Evolutionary conservation across 352 stramenopile species (phyloP).

Genomic region (Globisporangium yorkense): DNA sequence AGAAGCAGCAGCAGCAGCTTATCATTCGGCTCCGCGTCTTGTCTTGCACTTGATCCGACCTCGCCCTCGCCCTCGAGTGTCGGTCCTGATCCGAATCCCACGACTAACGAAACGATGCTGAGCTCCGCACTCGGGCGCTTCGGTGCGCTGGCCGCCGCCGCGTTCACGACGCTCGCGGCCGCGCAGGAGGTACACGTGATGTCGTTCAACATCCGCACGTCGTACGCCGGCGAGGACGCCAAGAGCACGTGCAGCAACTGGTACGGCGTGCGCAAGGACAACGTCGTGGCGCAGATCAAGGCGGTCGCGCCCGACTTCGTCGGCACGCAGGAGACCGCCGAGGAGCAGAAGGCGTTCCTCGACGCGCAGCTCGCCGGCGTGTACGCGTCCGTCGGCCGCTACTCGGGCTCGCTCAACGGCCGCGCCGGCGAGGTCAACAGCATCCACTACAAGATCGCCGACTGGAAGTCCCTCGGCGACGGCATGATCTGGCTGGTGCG

Average conservation of each 20-base stretch:
- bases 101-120: background rate
- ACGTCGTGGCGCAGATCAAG: constrained; percentile 52
- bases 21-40: too few relatives aligned
- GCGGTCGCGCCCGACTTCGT: constrained; percentile 59
- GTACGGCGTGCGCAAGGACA: constrained; percentile 55
- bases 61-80: too few relatives aligned
- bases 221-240: constrained; percentile 35
- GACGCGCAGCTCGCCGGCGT: constrained; percentile 41
- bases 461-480: constrained; percentile 47
- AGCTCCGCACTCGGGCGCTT: background rate
- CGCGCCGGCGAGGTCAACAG: constrained; percentile 50
- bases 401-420: constrained; percentile 52
- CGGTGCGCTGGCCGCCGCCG: constrained; percentile 1
- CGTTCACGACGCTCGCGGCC: background rate
- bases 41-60: too few relatives aligned
- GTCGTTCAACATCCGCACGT: constrained; percentile 82
- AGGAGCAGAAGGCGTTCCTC: constrained; percentile 62
- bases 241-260: constrained; percentile 49
- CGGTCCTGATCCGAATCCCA: too few relatives aligned
- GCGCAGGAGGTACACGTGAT: constrained; percentile 38
- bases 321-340: constrained; percentile 73
- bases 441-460: constrained; percentile 54
- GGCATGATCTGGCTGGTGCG: constrained; percentile 64
- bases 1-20: too few relatives aligned
- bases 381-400: constrained; percentile 58